Evolutionary conservation across 148 eudicot genomes (phyloP), one percentile per base, ranked within the genome.

Genomic region (Amaranthus cruentus): DNA sequence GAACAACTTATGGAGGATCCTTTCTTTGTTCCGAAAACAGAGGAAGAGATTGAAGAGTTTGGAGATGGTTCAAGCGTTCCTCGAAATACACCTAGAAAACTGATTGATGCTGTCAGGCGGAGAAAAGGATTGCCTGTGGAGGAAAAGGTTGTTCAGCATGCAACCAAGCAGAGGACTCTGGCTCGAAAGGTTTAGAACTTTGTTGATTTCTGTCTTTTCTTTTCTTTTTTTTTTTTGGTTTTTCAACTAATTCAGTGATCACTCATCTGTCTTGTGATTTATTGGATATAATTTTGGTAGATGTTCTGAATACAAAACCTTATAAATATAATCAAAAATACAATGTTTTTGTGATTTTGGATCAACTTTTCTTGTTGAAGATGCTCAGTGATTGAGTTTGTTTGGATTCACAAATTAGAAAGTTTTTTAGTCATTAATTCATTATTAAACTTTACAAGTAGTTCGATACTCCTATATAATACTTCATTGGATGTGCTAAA

Each of bases 11-110:
- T 77, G 18, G 97, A 94, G 76, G 98, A 94, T 77, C 98, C 98
- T 7, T 94, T 91, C 74, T 91, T 94, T 85, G 93, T 91, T 44
- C 97, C 98, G 6, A 91, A 86, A 83, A 94, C 98, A 9, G 97
- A 91, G 69, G 98, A 94, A 77, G 98, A 94, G 81, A 72, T 81
- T 61, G 98, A 94, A 82, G 98, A 94, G 81, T 94, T 86, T 79
- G 98, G 98, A 72, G 98, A 94, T 66, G 98, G 98, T 44, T 81
- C 98, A 0, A 88, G 90, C 71, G 90, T 94, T 60, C 84, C 73
- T 21, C 90, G 57, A 53, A 94, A 91, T 77, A 91, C 91, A 13
- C 85, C 98, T 14, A 87, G 98, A 72, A 94, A 94, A 78, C 93
- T 91, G 13, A 87, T 94, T 78, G 90, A 94, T 77, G 86, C 87